Evolutionary conservation across 768 basidiomycete genomes (phyloP), one percentile per base, ranked within the genome.

Genomic region (Gloeostereum incarnatum): DNA sequence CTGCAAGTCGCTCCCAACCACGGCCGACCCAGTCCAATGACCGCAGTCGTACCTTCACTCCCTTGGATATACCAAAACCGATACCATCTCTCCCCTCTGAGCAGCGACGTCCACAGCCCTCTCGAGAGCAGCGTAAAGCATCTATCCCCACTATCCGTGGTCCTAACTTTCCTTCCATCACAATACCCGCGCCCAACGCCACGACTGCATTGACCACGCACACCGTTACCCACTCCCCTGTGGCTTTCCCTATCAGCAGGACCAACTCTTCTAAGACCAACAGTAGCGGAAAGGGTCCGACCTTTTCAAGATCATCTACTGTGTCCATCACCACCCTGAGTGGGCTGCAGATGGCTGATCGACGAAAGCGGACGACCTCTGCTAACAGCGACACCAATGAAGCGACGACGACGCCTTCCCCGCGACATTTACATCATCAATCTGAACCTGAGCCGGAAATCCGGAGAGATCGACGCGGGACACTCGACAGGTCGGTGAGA

Each of bases 171-270:
- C 5, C 27, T 6, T 31, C 29, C 3, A 53, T 60, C 0, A 47
- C 45, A 4, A 42, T 53, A 16, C 77, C 76, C 3, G 56, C 63
- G 32, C 53, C 52, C 18, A 73, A 66, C 40, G 64, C 78, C 1
- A 84, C 82, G 25, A 86, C 81, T 13, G 78, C 78, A 11, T 39
- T 85, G 9, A 81, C 80, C 1, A 55, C 73, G 0, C 76, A 80
- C 45, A 84, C 78, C 0, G 79, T 76, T 4, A 73, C 75, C 3
- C 69, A 66, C 42, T 57, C 66, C 5, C 60, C 63, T 4, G 13
- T 25, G 17, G 19, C 18, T 13, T 36, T 25, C n/a, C 35, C 35
- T 3, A 11, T 36, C 9, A 11, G 11, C 5, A 13, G 35, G 5
- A 36, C 13, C 5, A 22, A 36, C 24, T 25, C 35, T 36, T 35